Percentiles rank a stretch among this genome's conserved stretches.
phyloP scores from a whole-genome alignment of 495 filamentous ascomycete species.

The Apiosordaria backusii region DNA sequence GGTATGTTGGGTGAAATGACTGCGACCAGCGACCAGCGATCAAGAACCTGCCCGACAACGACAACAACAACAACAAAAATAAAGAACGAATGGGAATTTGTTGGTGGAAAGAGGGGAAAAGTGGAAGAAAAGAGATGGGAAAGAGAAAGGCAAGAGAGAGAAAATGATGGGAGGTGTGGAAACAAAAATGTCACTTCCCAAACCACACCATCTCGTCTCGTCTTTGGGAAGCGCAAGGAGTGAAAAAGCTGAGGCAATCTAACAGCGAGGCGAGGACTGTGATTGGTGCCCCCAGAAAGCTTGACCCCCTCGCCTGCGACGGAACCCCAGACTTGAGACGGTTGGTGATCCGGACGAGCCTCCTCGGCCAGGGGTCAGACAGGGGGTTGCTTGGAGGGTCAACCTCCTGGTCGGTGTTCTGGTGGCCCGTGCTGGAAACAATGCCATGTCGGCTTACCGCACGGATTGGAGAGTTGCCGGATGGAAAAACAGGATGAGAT shows the following conservation, averaged over 20 bases:
- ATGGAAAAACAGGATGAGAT: not conserved
- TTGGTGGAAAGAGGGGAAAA: conserved; percentile 5
- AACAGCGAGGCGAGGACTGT: conserved; percentile 4
- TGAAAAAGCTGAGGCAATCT: conserved; percentile 18
- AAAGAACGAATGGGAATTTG: conserved; percentile 1
- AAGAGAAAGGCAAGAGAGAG: conserved; percentile 4
- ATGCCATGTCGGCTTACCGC: not conserved
- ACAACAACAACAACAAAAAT: not conserved
- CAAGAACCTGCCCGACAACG: conserved; percentile 10
- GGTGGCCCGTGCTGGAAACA: not conserved
- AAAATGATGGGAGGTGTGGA: conserved; percentile 6
- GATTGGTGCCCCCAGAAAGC: conserved; percentile 26
- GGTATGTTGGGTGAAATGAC: conserved; percentile 6
- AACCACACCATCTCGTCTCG: not conserved
- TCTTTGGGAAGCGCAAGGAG: not conserved
- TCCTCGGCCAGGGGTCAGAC: not conserved
- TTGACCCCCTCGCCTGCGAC: conserved; percentile 21
- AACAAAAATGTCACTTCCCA: not conserved
- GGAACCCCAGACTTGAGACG: conserved; percentile 31
- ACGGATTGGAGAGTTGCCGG: not conserved
- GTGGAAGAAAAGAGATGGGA: conserved; percentile 5
- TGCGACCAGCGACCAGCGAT: conserved; percentile 24
- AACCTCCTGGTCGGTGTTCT: not conserved
- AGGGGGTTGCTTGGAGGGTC: not conserved
- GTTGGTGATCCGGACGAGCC: conserved; percentile 17